Evolutionary conservation across 139 green algal genomes (phyloP).

Genomic region (Edaphochlamys debaryana): DNA sequence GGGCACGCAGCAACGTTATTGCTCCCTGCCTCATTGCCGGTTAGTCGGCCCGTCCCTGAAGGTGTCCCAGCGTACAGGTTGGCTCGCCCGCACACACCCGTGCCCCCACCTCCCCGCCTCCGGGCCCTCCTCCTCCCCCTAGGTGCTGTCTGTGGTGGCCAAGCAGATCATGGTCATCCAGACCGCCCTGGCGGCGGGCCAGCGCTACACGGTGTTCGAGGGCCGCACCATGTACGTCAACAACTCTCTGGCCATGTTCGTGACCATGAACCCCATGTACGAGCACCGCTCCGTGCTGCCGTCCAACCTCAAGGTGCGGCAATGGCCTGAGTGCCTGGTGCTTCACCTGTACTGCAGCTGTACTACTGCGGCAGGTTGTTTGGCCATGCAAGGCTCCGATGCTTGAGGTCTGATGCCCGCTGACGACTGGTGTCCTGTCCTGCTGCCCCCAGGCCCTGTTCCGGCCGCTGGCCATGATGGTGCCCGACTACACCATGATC

Average conservation of each 20-base stretch:
- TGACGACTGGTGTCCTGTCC: not conserved
- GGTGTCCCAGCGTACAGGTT: no score
- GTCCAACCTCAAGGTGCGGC: conserved; percentile 50
- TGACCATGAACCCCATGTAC: conserved; percentile 62
- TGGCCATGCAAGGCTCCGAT: no score
- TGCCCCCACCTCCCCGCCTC: no score
- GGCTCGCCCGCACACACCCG: no score
- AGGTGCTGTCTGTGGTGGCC: conserved; percentile 75
- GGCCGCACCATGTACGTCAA: conserved; percentile 50
- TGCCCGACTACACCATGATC: conserved; percentile 64
- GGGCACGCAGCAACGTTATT: no score
- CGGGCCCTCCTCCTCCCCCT: not conserved
- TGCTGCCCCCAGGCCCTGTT: conserved; percentile 33
- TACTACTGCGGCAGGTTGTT: no score
- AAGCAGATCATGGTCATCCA: conserved; percentile 58
- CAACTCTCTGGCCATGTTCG: conserved; percentile 50
- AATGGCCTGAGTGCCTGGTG: no score
- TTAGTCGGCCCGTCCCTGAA: no score
- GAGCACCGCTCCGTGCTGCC: conserved; percentile 48
- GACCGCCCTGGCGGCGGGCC: conserved; percentile 40
- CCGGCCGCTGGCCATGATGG: conserved; percentile 60
- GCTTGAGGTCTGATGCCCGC: no score
- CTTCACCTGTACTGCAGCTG: no score
- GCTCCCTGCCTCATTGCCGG: no score
- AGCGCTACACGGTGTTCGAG: conserved; percentile 51